Percentiles rank a stretch among this genome's conserved stretches.
Evolutionary conservation across 1,139 yeast genomes (phyloP).

Genomic region (Martiniozyma asiatica): DNA sequence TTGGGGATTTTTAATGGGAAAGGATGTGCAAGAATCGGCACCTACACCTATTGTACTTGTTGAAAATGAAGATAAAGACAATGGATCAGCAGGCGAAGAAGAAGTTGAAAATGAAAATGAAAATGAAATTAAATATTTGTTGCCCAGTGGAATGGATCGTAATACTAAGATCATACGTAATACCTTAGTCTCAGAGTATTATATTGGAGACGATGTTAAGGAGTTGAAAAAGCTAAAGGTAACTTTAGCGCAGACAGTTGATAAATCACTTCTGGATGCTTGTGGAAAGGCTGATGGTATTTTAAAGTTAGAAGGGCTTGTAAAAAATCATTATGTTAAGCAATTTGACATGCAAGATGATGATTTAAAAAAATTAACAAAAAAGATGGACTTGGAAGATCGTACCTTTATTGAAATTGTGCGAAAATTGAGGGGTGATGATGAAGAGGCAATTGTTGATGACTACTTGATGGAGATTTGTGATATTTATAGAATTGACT

Average conservation of each 20-base stretch:
- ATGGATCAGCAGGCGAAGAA: neutral
- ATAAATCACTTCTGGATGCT: neutral
- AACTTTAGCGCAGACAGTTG: conserved; percentile 5
- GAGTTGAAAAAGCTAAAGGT: conserved; percentile 8
- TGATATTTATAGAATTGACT: conserved; percentile 27
- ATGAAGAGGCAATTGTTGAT: conserved; percentile 35
- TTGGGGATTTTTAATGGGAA: conserved; percentile 3
- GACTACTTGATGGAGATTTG: conserved; percentile 13
- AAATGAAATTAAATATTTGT: no score
- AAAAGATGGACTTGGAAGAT: conserved; percentile 10
- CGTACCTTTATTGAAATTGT: conserved; percentile 10
- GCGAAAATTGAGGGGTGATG: conserved; percentile 13
- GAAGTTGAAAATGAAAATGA: neutral
- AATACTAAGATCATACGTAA: conserved; percentile 10
- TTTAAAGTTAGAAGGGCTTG: neutral
- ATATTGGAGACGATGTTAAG: conserved; percentile 11
- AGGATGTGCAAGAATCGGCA: neutral
- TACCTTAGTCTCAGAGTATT: conserved; percentile 8
- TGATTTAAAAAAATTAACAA: neutral
- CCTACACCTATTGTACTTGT: neutral
- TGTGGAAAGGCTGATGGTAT: conserved; percentile 3
- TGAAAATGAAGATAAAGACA: neutral
- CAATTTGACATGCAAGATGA: no score
- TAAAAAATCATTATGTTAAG: neutral
- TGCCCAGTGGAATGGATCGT: no score